Conservation (phyloP, 1,284 basidiomycete genomes). For the Fistulina hepatica region DNA sequence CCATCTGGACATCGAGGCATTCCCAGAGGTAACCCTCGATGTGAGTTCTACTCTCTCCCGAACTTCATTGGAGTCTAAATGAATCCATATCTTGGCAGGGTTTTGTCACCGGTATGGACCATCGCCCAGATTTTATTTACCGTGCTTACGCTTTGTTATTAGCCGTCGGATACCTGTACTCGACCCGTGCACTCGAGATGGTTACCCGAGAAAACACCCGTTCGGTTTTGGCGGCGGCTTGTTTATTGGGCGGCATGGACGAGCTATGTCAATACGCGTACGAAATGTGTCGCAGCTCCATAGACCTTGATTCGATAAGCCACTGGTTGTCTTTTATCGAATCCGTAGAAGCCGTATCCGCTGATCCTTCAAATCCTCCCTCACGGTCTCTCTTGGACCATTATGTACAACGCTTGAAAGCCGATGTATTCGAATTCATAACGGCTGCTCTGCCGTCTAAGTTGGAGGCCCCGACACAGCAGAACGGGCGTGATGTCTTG, state of each 20-base stretch:
- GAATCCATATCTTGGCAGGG: conserved; percentile 42
- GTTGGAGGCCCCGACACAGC: conserved; percentile 35
- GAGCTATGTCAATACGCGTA: conserved; percentile 75
- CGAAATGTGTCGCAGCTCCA: conserved; percentile 60
- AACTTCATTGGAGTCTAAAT: conserved; percentile 14
- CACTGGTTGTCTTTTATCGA: conserved; percentile 72
- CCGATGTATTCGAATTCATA: conserved; percentile 69
- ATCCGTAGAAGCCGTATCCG: conserved; percentile 38
- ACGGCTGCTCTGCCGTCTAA: conserved; percentile 58
- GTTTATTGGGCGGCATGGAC: conserved; percentile 75
- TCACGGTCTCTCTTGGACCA: conserved; percentile 56
- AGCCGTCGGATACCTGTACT: conserved; percentile 75
- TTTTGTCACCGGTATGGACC: conserved; percentile 50
- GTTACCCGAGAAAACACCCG: conserved; percentile 70
- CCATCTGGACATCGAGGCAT: conserved; percentile 64
- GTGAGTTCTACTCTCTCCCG: conserved; percentile 33
- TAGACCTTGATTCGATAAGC: conserved; percentile 60
- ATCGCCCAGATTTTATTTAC: conserved; percentile 8
- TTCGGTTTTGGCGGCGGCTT: conserved; percentile 71
- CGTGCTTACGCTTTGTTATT: conserved; percentile 13
- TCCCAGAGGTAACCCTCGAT: conserved; percentile 74
- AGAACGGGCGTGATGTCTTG: conserved; percentile 49
- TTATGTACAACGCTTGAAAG: conserved; percentile 56
- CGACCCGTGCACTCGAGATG: conserved; percentile 52
- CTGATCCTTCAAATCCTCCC: conserved; percentile 43